Evolutionary conservation across 1,139 yeast genomes (phyloP).

Genomic region (Candida anutae): DNA sequence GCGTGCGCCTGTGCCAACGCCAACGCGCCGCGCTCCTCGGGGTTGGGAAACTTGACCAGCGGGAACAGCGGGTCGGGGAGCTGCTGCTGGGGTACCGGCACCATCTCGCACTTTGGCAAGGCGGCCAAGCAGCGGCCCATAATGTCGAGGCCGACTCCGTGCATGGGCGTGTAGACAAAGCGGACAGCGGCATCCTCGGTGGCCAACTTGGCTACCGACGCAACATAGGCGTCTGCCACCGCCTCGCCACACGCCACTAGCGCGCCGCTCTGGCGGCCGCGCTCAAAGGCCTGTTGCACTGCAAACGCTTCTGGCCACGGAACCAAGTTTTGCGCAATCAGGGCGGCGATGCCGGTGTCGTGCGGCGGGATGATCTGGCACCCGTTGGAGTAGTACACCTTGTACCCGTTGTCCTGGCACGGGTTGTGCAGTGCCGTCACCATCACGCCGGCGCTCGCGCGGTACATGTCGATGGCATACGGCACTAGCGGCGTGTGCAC

Average conservation of each 20-base stretch:
- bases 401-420: slow-evolving; percentile 82
- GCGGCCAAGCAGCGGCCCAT: slow-evolving; percentile 17
- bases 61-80: slow-evolving; percentile 78
- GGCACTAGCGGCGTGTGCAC: slow-evolving; percentile 95
- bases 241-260: slow-evolving; percentile 22
- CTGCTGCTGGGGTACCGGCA: slow-evolving; percentile 50
- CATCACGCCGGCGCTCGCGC: slow-evolving; percentile 84
- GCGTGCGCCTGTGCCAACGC: slow-evolving; percentile 60
- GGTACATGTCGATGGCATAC: slow-evolving; percentile 58
- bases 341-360: slow-evolving; percentile 61
- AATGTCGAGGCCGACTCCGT: slow-evolving; percentile 76
- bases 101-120: slow-evolving; percentile 9
- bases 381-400: slow-evolving; percentile 88
- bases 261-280: slow-evolving; percentile 13
- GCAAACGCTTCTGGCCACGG: slow-evolving; percentile 59
- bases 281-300: slow-evolving; percentile 24
- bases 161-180: slow-evolving; percentile 89
- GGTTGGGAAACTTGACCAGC: slow-evolving; percentile 87
- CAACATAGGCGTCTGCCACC: slow-evolving; percentile 28
- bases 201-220: slow-evolving; percentile 22
- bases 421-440: slow-evolving; percentile 97
- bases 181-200: slow-evolving; percentile 9
- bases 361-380: slow-evolving; percentile 95
- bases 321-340: slow-evolving; percentile 50
- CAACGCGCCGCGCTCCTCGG: slow-evolving; percentile 91